Percentiles rank a stretch among this genome's conserved stretches.
Evolutionary conservation across 805 yeast species (phyloP).

Genomic region (Teunomyces aglyptinius): DNA sequence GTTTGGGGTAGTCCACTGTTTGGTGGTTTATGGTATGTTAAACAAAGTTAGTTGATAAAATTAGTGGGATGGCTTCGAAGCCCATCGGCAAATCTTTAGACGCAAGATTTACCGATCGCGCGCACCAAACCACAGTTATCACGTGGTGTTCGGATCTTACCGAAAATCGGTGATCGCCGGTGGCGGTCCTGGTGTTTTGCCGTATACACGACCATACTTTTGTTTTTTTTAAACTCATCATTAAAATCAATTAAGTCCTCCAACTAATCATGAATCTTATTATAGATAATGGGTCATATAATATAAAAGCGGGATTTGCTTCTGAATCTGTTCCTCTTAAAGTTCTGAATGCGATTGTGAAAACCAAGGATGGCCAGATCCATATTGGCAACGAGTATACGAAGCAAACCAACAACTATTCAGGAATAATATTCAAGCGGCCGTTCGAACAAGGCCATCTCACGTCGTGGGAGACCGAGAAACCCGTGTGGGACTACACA

Average conservation of each 20-base stretch:
- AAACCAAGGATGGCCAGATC: constrained; percentile 71
- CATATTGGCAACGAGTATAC: constrained; percentile 71
- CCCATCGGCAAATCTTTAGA: no score
- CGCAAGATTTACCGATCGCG: no score
- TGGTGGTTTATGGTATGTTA: no score
- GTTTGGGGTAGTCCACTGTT: no score
- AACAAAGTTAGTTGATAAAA: no score
- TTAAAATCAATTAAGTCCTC: constrained; percentile 1
- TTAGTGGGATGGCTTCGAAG: no score
- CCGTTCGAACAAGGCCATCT: constrained; percentile 90
- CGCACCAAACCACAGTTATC: neutral
- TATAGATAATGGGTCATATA: constrained; percentile 88
- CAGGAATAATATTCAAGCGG: constrained; percentile 70
- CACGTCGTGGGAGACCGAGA: constrained; percentile 87
- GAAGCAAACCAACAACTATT: constrained; percentile 62
- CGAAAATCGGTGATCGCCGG: neutral
- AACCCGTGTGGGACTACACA: constrained; percentile 85
- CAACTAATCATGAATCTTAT: constrained; percentile 39
- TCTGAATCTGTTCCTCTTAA: constrained; percentile 9
- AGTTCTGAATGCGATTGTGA: constrained; percentile 68
- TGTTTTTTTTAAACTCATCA: no score
- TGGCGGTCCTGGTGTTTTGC: neutral
- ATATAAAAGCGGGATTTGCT: constrained; percentile 53
- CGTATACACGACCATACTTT: neutral
- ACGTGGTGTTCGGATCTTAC: neutral